Evolutionary conservation across 2,329 filamentous ascomycete genomes (phyloP).

Genomic region (Trichoderma simmonsii): DNA sequence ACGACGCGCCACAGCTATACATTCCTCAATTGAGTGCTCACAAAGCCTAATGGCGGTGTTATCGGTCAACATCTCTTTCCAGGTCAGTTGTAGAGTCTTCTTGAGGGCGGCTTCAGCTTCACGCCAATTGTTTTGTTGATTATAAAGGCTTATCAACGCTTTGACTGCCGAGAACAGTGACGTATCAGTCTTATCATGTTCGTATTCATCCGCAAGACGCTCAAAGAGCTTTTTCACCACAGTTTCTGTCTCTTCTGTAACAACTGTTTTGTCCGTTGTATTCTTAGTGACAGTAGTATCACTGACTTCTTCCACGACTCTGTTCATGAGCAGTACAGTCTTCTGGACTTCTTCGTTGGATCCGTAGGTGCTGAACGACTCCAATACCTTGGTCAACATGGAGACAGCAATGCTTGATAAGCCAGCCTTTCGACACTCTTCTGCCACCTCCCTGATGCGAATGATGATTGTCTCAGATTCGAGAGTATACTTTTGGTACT

Average conservation of each 20-base stretch:
- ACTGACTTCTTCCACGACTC: conserved; percentile 39
- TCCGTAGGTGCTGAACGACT: conserved; percentile 37
- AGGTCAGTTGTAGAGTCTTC: conserved; percentile 37
- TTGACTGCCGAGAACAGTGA: conserved; percentile 36
- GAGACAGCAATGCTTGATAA: conserved; percentile 33
- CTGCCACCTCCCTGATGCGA: conserved; percentile 36
- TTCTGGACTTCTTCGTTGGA: conserved; percentile 33
- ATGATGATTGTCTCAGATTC: conserved; percentile 34
- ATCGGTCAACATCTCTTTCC: conserved; percentile 27
- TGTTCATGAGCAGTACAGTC: conserved; percentile 37
- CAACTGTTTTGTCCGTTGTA: conserved; percentile 30
- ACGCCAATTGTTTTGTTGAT: conserved; percentile 32
- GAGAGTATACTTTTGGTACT: conserved; percentile 27
- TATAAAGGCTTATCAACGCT: conserved; percentile 34
- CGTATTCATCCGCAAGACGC: conserved; percentile 35
- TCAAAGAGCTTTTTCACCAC: conserved; percentile 36
- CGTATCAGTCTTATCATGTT: conserved; percentile 32
- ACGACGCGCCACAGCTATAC: not conserved
- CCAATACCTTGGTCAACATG: conserved; percentile 38
- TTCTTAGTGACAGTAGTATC: conserved; percentile 33
- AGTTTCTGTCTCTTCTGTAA: conserved; percentile 32
- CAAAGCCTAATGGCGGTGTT: not conserved
- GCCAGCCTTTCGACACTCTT: conserved; percentile 33
- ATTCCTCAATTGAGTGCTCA: not conserved
- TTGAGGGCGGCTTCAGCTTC: conserved; percentile 36